Conservation (phyloP, 768 basidiomycete species). For the Mycena sanguinolenta region DNA sequence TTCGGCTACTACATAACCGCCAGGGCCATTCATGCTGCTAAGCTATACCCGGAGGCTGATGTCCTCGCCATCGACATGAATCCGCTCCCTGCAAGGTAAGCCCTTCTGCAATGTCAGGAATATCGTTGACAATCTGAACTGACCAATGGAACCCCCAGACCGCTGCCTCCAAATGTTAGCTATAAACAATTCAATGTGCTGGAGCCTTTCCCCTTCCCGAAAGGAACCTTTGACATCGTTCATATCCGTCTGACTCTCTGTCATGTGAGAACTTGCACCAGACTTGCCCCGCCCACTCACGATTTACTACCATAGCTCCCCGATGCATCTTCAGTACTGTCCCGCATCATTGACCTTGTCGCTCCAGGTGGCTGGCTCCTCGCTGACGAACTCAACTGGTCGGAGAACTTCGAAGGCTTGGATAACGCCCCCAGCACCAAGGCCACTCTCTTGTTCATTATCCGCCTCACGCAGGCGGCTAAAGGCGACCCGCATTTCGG, state of each 20-base stretch:
- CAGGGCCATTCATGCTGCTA: conserved; percentile 41
- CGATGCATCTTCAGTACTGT: conserved; percentile 27
- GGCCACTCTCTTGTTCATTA: conserved; percentile 2
- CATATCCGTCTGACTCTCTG: conserved; percentile 40
- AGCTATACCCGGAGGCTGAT: too few relatives aligned
- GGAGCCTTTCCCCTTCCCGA: conserved; percentile 36
- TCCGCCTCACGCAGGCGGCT: conserved; percentile 12
- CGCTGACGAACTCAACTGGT: conserved; percentile 36
- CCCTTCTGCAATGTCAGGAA: too few relatives aligned
- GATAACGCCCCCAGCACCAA: conserved; percentile 20
- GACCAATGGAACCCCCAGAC: conserved; percentile 25
- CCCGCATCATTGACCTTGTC: too few relatives aligned
- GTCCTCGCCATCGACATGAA: too few relatives aligned
- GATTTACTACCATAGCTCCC: conserved; percentile 31
- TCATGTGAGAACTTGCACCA: conserved; percentile 31
- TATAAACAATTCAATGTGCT: conserved; percentile 37
- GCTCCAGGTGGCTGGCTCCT: conserved; percentile 45
- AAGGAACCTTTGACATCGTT: conserved; percentile 38
- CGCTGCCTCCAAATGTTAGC: conserved; percentile 37
- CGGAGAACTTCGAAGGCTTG: conserved; percentile 9
- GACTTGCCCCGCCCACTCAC: not conserved
- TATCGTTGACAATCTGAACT: too few relatives aligned
- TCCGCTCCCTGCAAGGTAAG: too few relatives aligned
- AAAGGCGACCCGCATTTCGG: conserved; percentile 18
- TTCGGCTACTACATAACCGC: not conserved